Evolutionary conservation across 768 basidiomycete genomes (phyloP).

Genomic region (Lepiota brunneoincarnata): DNA sequence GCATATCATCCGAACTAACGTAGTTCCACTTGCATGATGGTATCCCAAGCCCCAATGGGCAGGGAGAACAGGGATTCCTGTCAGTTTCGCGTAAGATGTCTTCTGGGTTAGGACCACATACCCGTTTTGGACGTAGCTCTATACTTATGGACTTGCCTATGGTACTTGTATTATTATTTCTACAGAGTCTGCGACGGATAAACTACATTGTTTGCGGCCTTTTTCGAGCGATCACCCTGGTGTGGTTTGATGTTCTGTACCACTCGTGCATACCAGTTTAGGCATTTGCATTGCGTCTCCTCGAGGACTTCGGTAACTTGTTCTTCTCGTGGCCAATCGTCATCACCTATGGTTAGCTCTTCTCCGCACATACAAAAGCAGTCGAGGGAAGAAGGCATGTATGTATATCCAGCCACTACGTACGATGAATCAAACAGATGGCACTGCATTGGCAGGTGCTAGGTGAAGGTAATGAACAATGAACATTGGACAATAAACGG

Average conservation of each 20-base stretch:
- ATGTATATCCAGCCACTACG: slow-evolving; percentile 4
- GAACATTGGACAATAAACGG: neutral
- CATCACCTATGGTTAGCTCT: neutral
- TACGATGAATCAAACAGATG: slow-evolving; percentile 8
- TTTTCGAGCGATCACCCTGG: too few species aligned
- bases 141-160: too few species aligned
- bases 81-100: slow-evolving; percentile 83
- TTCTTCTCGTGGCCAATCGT: too few species aligned
- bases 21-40: slow-evolving; percentile 99
- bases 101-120: slow-evolving; percentile 82
- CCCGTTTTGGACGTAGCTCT: too few species aligned
- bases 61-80: slow-evolving; percentile 86
- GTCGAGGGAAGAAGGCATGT: neutral
- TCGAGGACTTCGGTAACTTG: too few species aligned
- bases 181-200: too few species aligned
- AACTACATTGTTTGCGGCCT: too few species aligned
- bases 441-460: slow-evolving; percentile 9
- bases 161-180: too few species aligned
- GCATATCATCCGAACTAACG: slow-evolving; percentile 86
- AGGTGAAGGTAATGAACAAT: slow-evolving; percentile 2
- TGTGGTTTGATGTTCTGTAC: too few species aligned
- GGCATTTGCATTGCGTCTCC: too few species aligned
- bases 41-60: slow-evolving; percentile 90
- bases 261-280: too few species aligned
- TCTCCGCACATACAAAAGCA: neutral